Evolutionary conservation across 805 yeast genomes (phyloP).

Genomic region (Sporopachydermia lactativora): DNA sequence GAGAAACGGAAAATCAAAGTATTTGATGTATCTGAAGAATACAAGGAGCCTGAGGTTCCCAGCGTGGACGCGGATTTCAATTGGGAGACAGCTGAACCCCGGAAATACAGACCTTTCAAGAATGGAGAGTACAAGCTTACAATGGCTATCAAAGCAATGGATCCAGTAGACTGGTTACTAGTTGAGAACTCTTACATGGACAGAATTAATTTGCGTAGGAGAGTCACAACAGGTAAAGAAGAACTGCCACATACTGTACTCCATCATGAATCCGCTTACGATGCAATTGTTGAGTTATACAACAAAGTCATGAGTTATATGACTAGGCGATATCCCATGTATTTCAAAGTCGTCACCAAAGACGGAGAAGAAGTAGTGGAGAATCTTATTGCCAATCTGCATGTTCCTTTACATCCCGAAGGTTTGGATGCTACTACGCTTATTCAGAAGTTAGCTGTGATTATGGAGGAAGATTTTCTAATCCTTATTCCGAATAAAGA

Average conservation of each 20-base stretch:
- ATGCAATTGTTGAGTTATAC: conserved; percentile 38
- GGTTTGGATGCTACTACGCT: conserved; percentile 4
- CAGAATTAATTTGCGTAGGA: conserved; percentile 25
- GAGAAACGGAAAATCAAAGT: background rate
- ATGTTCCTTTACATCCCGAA: conserved; percentile 20
- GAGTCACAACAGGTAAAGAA: conserved; percentile 16
- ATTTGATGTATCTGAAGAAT: background rate
- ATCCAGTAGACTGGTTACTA: conserved; percentile 41
- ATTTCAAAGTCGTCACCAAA: conserved; percentile 24
- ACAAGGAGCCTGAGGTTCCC: conserved; percentile 10
- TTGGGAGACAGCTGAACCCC: conserved; percentile 31
- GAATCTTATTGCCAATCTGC: conserved; percentile 29
- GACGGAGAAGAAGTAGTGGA: conserved; percentile 13
- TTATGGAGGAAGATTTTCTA: conserved; percentile 52
- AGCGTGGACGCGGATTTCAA: conserved; percentile 25
- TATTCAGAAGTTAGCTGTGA: conserved; percentile 16
- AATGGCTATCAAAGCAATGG: conserved; percentile 40
- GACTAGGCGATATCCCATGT: conserved; percentile 36
- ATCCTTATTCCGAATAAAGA: conserved; percentile 30
- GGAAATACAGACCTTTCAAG: conserved; percentile 43
- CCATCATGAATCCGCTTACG: conserved; percentile 18
- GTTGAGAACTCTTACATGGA: conserved; percentile 46
- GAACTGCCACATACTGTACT: conserved; percentile 22
- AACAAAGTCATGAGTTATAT: conserved; percentile 26
- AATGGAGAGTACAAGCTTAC: conserved; percentile 45